These are phyloP conservation scores for Dipteronia sinensis DNA, from an alignment of 345 rosid species.

Conservation along the genomic window DNA sequence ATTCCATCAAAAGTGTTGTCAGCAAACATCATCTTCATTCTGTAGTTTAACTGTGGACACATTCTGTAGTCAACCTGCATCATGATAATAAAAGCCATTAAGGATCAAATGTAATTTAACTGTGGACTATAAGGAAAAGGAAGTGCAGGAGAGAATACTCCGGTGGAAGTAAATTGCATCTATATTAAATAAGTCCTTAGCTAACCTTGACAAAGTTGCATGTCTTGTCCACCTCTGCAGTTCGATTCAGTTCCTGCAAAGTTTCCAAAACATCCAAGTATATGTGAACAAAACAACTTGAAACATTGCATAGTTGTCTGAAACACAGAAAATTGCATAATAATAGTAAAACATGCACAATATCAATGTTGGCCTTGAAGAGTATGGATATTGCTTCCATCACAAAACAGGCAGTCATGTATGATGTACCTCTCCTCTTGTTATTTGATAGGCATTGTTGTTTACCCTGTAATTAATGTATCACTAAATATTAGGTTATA, in stretches of 20 bases:
- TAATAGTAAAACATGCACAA: too few relatives aligned
- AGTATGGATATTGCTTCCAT: too few relatives aligned
- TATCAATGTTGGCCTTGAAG: too few relatives aligned
- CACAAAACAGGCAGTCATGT: too few relatives aligned
- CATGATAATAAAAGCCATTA: slow-evolving; percentile 13
- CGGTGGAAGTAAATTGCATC: not conserved
- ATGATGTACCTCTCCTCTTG: slow-evolving; percentile 97
- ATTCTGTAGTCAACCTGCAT: slow-evolving; percentile 96
- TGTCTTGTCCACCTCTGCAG: slow-evolving; percentile 84
- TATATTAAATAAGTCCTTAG: slow-evolving; percentile 3
- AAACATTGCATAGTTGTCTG: not conserved
- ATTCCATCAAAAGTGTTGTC: slow-evolving; percentile 86
- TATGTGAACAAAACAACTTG: not conserved
- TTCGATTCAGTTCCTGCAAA: slow-evolving; percentile 72
- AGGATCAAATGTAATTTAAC: not conserved
- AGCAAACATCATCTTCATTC: slow-evolving; percentile 97
- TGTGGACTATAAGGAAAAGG: too few relatives aligned
- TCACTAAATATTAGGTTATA: too few relatives aligned
- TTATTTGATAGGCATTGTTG: slow-evolving; percentile 96
- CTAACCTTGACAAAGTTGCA: slow-evolving; percentile 91
- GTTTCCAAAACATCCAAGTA: slow-evolving; percentile 13
- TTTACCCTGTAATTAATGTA: slow-evolving; percentile 81
- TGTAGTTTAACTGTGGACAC: too few relatives aligned
- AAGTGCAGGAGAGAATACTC: not conserved
- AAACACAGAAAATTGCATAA: not conserved